Percentiles rank a stretch among this genome's conserved stretches.
phyloP scores from a whole-genome alignment of 306 rosid genomes.

The Malus asiatica region DNA sequence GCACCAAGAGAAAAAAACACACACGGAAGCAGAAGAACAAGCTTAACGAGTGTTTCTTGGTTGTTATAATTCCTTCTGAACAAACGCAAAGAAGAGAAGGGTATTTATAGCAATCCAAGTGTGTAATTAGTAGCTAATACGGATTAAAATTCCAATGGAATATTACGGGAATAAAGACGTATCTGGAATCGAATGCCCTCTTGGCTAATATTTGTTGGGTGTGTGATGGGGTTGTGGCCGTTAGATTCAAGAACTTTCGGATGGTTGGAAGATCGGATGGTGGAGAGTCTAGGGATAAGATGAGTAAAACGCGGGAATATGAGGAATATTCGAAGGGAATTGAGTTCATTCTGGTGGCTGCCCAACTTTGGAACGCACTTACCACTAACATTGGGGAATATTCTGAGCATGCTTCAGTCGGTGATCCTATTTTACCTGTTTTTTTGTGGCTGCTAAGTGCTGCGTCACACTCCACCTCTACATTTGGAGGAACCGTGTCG shows the following conservation, averaged over 20 bases:
- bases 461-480: not conserved
- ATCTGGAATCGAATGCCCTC: not conserved
- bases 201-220: not conserved
- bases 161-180: constrained; percentile 24
- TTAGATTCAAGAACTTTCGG: constrained; percentile 10
- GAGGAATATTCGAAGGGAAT: constrained; percentile 44
- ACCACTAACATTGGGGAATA: not conserved
- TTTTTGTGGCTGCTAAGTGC: constrained; percentile 5
- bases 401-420: constrained; percentile 27
- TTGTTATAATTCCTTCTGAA: not conserved
- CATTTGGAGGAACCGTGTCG: not conserved
- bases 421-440: not conserved
- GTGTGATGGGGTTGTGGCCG: not conserved
- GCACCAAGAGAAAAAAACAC: not conserved
- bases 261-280: constrained; percentile 7
- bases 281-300: not conserved
- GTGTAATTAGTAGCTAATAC: not conserved
- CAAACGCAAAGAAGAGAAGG: not conserved
- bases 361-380: constrained; percentile 14
- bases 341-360: constrained; percentile 1
- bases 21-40: not conserved
- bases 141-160: constrained; percentile 33
- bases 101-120: constrained; percentile 33
- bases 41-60: not conserved
- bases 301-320: constrained; percentile 33